Percentiles rank a stretch among this genome's conserved stretches.
phyloP scores from a whole-genome alignment of 805 yeast genomes.

The Hermanozyma aechmeae region DNA sequence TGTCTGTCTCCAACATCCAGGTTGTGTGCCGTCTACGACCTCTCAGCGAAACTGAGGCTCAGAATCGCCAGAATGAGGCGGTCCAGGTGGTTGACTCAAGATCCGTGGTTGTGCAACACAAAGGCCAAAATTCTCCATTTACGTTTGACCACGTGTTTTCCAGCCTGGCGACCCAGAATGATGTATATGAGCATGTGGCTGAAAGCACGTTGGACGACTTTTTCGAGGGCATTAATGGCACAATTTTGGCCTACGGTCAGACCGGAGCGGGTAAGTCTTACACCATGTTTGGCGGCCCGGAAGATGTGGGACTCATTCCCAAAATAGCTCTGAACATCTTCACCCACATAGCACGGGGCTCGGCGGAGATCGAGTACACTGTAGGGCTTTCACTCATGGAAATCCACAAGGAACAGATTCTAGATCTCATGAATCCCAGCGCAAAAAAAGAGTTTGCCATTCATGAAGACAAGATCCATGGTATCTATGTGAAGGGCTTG shows the following conservation, averaged over 20 bases:
- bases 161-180: conserved; percentile 40
- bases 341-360: conserved; percentile 35
- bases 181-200: conserved; percentile 51
- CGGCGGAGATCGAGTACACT: conserved; percentile 48
- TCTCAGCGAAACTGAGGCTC: conserved; percentile 24
- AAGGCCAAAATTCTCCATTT: conserved; percentile 26
- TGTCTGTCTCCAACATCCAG: conserved; percentile 46
- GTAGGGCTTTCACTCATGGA: conserved; percentile 72
- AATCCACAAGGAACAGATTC: conserved; percentile 67
- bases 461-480: conserved; percentile 55
- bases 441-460: conserved; percentile 33
- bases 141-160: conserved; percentile 61
- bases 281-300: conserved; percentile 62
- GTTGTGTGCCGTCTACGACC: conserved; percentile 74
- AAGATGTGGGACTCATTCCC: conserved; percentile 57
- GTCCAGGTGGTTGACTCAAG: conserved; percentile 13
- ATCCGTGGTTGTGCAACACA: conserved; percentile 18
- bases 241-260: conserved; percentile 73
- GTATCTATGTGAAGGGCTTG: conserved; percentile 65
- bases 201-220: conserved; percentile 59
- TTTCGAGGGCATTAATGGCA: conserved; percentile 67
- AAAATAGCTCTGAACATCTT: conserved; percentile 62
- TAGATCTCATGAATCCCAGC: conserved; percentile 52
- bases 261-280: conserved; percentile 71
- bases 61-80: conserved; percentile 9